These are phyloP conservation scores for Cladophialophora yegresii DNA, from an alignment of 2,329 filamentous ascomycete species.

Conservation along the genomic window DNA sequence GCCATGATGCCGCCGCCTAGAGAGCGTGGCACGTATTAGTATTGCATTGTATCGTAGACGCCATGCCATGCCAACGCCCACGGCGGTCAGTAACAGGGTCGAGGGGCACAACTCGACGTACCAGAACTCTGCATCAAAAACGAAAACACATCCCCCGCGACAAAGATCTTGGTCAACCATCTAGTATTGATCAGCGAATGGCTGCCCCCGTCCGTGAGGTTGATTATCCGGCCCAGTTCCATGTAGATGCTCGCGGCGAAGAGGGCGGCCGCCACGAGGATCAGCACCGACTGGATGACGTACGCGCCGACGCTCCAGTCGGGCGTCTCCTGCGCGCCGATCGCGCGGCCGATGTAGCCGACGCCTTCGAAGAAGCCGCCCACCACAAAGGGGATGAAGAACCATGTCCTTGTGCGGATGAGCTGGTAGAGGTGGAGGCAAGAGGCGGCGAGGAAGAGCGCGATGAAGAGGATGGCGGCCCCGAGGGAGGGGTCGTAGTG, in stretches of 20 bases:
- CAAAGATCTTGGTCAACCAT: slow-evolving; percentile 45
- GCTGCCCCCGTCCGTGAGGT: slow-evolving; percentile 38
- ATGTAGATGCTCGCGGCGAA: slow-evolving; percentile 55
- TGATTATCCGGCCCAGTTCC: slow-evolving; percentile 51
- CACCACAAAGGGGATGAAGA: slow-evolving; percentile 48
- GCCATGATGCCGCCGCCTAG: slow-evolving; percentile 26
- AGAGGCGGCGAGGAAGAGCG: slow-evolving; percentile 39
- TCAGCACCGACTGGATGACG: slow-evolving; percentile 45
- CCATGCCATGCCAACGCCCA: background rate
- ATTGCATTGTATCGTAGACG: background rate
- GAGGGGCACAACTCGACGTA: background rate
- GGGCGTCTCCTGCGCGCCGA: slow-evolving; percentile 34
- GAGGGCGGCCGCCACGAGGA: slow-evolving; percentile 50
- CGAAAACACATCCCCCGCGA: slow-evolving; percentile 47
- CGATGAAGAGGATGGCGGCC: slow-evolving; percentile 42
- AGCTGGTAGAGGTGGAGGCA: slow-evolving; percentile 41
- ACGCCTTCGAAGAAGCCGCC: slow-evolving; percentile 45
- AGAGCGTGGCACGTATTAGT: background rate
- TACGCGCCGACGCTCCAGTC: slow-evolving; percentile 23
- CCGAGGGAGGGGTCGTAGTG: slow-evolving; percentile 44
- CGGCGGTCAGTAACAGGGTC: background rate
- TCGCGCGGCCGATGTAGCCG: slow-evolving; percentile 41
- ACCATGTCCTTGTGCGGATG: slow-evolving; percentile 42
- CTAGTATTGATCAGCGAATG: slow-evolving; percentile 44
- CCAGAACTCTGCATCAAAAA: slow-evolving; percentile 48